Percentiles rank a stretch among this genome's conserved stretches.
Conservation (phyloP, 495 filamentous ascomycete species). For the Podospora bellae-mahoneyi region DNA sequence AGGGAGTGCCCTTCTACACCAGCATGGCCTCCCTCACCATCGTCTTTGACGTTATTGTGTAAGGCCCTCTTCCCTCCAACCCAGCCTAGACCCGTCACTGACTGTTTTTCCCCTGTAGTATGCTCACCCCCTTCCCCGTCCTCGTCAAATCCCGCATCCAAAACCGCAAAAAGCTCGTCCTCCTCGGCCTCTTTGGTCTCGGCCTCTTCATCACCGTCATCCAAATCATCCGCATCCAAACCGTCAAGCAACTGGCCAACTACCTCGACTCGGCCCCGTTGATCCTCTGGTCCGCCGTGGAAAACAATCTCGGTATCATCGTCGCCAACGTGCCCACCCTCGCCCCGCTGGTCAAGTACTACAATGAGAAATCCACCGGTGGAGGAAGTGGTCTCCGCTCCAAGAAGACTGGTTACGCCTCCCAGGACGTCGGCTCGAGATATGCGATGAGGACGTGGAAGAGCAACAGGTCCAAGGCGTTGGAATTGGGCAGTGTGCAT, state of each 20-base stretch:
- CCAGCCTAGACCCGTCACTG: too few relatives aligned
- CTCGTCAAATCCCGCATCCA: constrained; percentile 45
- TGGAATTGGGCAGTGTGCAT: constrained; percentile 23
- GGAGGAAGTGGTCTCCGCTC: constrained; percentile 8
- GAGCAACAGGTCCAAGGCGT: constrained; percentile 12
- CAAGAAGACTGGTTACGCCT: constrained; percentile 39
- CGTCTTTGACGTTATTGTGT: constrained; percentile 49
- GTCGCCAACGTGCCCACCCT: constrained; percentile 50
- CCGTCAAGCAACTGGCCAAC: constrained; percentile 40
- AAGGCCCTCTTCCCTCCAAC: background rate
- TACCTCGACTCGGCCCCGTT: constrained; percentile 46
- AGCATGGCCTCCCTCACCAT: constrained; percentile 42
- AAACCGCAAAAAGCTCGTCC: constrained; percentile 39
- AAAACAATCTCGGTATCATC: constrained; percentile 51
- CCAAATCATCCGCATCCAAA: constrained; percentile 54
- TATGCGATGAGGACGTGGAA: constrained; percentile 29
- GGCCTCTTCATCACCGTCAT: constrained; percentile 54
- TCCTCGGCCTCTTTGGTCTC: constrained; percentile 48
- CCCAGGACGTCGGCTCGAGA: constrained; percentile 29
- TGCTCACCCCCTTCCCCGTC: constrained; percentile 49
- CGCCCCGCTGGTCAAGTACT: constrained; percentile 48
- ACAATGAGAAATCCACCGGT: constrained; percentile 24
- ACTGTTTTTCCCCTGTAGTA: constrained; percentile 21
- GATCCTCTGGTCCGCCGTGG: constrained; percentile 52
- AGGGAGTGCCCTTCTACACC: constrained; percentile 44